Percentiles rank a stretch among this genome's conserved stretches.
Conservation (phyloP, 768 basidiomycete species). For the Daedalea quercina region DNA sequence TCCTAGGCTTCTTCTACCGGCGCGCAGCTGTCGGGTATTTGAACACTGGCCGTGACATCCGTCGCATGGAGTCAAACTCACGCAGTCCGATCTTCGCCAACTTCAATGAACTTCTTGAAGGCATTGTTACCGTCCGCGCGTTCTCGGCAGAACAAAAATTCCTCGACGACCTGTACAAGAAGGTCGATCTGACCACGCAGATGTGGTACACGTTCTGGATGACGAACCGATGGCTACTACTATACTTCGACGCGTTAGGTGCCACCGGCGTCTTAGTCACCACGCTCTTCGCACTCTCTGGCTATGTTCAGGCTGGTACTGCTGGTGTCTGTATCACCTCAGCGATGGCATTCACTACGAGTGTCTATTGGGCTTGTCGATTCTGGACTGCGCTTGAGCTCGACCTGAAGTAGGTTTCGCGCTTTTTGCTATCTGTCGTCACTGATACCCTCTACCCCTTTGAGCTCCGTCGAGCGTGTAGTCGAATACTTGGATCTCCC, state of each 20-base stretch:
- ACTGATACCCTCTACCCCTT: not conserved
- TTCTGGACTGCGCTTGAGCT: conserved; percentile 56
- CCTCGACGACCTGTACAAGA: conserved; percentile 63
- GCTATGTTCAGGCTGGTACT: conserved; percentile 48
- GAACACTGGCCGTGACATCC: conserved; percentile 75
- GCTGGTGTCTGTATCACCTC: conserved; percentile 75
- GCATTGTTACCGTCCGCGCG: conserved; percentile 89
- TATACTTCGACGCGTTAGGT: conserved; percentile 79
- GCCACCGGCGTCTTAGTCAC: conserved; percentile 69
- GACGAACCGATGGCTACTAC: conserved; percentile 79
- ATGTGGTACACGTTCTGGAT: conserved; percentile 91
- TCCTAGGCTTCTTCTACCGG: conserved; percentile 73
- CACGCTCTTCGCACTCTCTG: conserved; percentile 67
- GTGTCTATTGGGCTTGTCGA: conserved; percentile 45
- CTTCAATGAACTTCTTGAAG: conserved; percentile 77
- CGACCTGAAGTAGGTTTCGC: conserved; percentile 58
- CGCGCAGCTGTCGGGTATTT: conserved; percentile 65
- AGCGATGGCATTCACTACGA: conserved; percentile 53
- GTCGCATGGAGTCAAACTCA: conserved; percentile 87
- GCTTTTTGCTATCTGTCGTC: not conserved
- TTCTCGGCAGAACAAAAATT: conserved; percentile 81
- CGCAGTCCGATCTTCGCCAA: conserved; percentile 81
- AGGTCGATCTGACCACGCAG: conserved; percentile 75
- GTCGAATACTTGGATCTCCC: conserved; percentile 88
- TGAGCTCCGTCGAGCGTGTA: conserved; percentile 82